These are phyloP conservation scores for Diospyros kaki DNA, from an alignment of 148 eudicot genomes.

Conservation along the genomic window DNA sequence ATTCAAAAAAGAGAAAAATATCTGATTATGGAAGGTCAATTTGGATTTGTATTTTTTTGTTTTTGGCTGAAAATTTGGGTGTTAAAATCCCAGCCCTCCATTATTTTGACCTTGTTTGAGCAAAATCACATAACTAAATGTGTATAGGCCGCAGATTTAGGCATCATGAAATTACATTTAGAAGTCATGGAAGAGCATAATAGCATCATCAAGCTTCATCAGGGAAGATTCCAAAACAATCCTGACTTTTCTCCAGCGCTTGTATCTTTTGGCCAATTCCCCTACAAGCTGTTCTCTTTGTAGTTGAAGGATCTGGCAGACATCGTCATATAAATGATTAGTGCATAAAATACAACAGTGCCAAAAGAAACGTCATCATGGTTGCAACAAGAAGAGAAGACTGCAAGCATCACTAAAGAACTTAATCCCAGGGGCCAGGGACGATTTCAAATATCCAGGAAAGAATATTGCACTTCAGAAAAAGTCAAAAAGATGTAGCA, in stretches of 20 bases:
- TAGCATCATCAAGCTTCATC: conserved; percentile 74
- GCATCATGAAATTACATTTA: conserved; percentile 7
- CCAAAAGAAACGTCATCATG: background rate
- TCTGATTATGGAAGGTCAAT: no score
- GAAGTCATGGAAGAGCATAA: conserved; percentile 74
- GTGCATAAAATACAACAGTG: background rate
- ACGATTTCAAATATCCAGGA: no score
- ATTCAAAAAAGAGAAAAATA: no score
- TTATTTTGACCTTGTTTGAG: background rate
- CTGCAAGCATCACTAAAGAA: background rate
- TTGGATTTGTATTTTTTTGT: no score
- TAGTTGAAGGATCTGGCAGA: conserved; percentile 41
- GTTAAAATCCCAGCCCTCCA: no score
- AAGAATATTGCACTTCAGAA: no score
- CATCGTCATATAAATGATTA: background rate
- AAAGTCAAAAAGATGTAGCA: no score
- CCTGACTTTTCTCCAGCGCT: conserved; percentile 30
- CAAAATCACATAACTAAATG: background rate
- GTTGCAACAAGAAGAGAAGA: background rate
- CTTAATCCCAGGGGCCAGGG: background rate
- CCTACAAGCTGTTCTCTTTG: conserved; percentile 39
- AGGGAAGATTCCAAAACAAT: conserved; percentile 51
- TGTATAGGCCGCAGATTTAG: background rate
- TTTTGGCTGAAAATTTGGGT: no score
- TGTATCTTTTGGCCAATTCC: conserved; percentile 33